Conservation (phyloP, 192 early-diverging fungal species). For the Rhizoclosmatium sp. region DNA sequence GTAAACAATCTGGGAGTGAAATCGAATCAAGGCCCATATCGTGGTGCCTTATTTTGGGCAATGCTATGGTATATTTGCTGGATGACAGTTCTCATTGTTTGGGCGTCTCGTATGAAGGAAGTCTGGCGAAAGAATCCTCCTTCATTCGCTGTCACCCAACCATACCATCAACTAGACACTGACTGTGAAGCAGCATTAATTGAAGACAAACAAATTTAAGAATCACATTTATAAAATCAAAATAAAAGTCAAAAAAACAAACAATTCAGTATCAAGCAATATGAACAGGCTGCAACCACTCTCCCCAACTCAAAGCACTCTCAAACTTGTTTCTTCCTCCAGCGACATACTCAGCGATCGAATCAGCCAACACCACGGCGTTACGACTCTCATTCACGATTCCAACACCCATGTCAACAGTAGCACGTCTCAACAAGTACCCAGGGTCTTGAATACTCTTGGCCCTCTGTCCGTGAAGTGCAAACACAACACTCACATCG, state of each 20-base stretch:
- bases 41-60: background rate
- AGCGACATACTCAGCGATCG: slow-evolving; percentile 53
- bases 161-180: background rate
- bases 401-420: slow-evolving; percentile 64
- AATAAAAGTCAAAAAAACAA: background rate
- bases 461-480: slow-evolving; percentile 47
- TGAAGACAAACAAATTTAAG: no score
- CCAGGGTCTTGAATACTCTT: slow-evolving; percentile 39
- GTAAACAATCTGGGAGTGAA: background rate
- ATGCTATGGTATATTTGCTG: background rate
- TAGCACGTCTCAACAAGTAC: slow-evolving; percentile 55
- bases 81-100: background rate
- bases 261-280: background rate
- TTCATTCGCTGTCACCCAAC: slow-evolving; percentile 7
- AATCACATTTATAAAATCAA: background rate
- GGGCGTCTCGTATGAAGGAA: background rate
- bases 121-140: slow-evolving; percentile 5
- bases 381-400: slow-evolving; percentile 61
- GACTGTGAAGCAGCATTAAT: background rate
- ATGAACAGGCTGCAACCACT: slow-evolving; percentile 33
- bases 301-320: slow-evolving; percentile 46
- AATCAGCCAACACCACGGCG: slow-evolving; percentile 58
- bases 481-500: slow-evolving; percentile 56
- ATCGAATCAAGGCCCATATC: background rate
- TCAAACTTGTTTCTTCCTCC: slow-evolving; percentile 47